Conservation (phyloP, 306 rosid species). For the Acmispon strigosus region DNA sequence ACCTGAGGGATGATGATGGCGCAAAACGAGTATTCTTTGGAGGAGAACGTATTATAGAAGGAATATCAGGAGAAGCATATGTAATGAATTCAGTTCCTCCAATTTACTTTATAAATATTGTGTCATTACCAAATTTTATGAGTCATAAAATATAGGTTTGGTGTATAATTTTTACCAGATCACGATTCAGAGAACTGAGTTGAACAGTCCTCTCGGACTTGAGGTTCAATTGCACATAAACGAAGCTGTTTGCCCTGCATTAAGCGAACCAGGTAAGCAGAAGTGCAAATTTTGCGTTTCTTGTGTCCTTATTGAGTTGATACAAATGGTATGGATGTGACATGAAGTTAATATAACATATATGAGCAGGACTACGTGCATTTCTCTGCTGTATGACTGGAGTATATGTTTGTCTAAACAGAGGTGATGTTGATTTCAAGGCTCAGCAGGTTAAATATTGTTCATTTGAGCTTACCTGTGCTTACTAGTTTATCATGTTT, state of each 20-base stretch:
- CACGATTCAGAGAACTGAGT: slow-evolving; percentile 80
- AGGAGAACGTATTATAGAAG: slow-evolving; percentile 88
- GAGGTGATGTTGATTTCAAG: slow-evolving; percentile 77
- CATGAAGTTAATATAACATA: slow-evolving; percentile 10
- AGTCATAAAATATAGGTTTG: slow-evolving; percentile 21
- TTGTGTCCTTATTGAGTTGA: slow-evolving; percentile 7
- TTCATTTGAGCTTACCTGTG: slow-evolving; percentile 5
- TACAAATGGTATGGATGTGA: neutral
- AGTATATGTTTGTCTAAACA: slow-evolving; percentile 75
- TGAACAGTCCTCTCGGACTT: slow-evolving; percentile 88
- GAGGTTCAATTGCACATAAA: slow-evolving; percentile 84
- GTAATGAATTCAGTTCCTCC: slow-evolving; percentile 39
- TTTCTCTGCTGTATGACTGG: slow-evolving; percentile 88
- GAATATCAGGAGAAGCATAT: slow-evolving; percentile 87
- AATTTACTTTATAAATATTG: slow-evolving; percentile 8
- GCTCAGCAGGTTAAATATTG: slow-evolving; percentile 51
- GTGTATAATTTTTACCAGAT: slow-evolving; percentile 45
- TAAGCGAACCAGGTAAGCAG: slow-evolving; percentile 79
- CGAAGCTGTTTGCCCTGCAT: slow-evolving; percentile 87
- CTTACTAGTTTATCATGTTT: slow-evolving; percentile 11
- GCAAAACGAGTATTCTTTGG: slow-evolving; percentile 94
- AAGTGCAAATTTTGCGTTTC: neutral
- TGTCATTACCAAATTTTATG: slow-evolving; percentile 5
- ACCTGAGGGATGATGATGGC: slow-evolving; percentile 80
- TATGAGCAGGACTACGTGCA: slow-evolving; percentile 78